Base-by-base conservation (phyloP, 2,329 filamentous ascomycete genomes). In the Harringtonia lauricola region DNA sequence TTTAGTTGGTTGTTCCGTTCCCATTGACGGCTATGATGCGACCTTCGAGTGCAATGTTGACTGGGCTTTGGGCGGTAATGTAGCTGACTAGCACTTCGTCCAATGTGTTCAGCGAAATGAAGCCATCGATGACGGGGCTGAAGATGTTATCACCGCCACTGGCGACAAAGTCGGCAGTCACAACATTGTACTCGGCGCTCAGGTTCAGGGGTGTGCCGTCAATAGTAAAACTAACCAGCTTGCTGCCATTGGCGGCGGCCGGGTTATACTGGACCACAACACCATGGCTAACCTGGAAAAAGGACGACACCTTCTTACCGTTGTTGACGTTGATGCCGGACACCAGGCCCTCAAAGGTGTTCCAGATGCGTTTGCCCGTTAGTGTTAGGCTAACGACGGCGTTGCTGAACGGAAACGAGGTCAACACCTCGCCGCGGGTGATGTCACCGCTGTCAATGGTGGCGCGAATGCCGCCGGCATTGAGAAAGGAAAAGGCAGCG, bases 361-460 rank as follows among this genome's bases (percentile, higher is more conserved):
- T 62, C 67, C 72, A 75, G 5, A 83, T 55, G 36, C 72, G 65
- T 9, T 68, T 60, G 17, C 79, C 79, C 0, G 62, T 62, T 48
- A 74, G 65, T 1, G 55, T 60, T 15, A 81, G 58, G 52, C 81
- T 74, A 9, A 79, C 76, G 18, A 83, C 65, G 36, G 76, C 65
- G 58, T 83, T 83, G 43, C 74, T 73, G 49, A 83, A 83, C 33
- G 79, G 79, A 59, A 83, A 83, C 0, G 75, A 68, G 0, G 75
- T 81, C 3, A 81, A 63, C 6, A 82, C 72, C 47, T 79, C 70
- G 42, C 78, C 78, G 30, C 76, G 72, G 4, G 77, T 83, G 54
- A 83, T 72, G 42, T 71, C 59, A 10, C 79, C 79, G 17, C 61
- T 56, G 35, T 78, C 75, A 41, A 83, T 83, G 30, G 72, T 74